Percentiles rank a stretch among this genome's conserved stretches.
Evolutionary conservation across 352 stramenopile species (phyloP).

Genomic region (Phytophthora macrochlamydospora): DNA sequence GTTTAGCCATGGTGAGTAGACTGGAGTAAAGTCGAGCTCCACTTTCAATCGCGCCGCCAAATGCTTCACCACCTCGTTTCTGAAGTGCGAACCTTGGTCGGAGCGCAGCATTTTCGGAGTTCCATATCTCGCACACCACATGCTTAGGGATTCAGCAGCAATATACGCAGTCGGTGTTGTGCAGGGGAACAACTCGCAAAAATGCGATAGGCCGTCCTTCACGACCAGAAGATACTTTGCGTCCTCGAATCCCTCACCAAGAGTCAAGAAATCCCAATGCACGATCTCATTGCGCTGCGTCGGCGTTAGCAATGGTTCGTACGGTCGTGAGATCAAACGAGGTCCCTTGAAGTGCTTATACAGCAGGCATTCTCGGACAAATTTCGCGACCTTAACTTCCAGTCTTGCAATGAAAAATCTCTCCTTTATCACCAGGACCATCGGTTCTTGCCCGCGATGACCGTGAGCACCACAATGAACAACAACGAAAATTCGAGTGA

Average conservation of each 20-base stretch:
- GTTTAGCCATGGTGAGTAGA: conserved; percentile 22
- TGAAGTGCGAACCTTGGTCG: conserved; percentile 24
- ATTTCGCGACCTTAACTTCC: not conserved
- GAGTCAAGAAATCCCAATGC: conserved; percentile 15
- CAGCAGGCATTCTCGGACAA: conserved; percentile 4
- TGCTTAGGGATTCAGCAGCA: conserved; percentile 3
- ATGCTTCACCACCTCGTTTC: conserved; percentile 16
- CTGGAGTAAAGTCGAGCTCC: conserved; percentile 8
- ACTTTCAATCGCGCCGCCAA: conserved; percentile 3
- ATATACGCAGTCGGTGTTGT: conserved; percentile 5
- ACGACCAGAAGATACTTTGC: not conserved
- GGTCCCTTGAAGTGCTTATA: conserved; percentile 21
- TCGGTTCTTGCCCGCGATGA: conserved; percentile 9
- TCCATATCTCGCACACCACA: conserved; percentile 13
- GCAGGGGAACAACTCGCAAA: conserved; percentile 19
- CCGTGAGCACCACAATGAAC: conserved; percentile 13
- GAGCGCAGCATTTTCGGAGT: conserved; percentile 9
- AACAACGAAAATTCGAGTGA: conserved; percentile 11
- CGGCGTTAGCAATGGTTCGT: not conserved
- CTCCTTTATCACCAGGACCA: conserved; percentile 1
- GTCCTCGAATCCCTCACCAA: conserved; percentile 5
- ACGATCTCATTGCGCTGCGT: conserved; percentile 14
- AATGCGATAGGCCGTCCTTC: conserved; percentile 16
- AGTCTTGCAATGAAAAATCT: conserved; percentile 4
- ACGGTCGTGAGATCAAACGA: conserved; percentile 2